A percentile compares a stretch with the other conserved stretches of the same genome.
Evolutionary conservation across 805 yeast species (phyloP).

Genomic region (Yueomyces sinensis): DNA sequence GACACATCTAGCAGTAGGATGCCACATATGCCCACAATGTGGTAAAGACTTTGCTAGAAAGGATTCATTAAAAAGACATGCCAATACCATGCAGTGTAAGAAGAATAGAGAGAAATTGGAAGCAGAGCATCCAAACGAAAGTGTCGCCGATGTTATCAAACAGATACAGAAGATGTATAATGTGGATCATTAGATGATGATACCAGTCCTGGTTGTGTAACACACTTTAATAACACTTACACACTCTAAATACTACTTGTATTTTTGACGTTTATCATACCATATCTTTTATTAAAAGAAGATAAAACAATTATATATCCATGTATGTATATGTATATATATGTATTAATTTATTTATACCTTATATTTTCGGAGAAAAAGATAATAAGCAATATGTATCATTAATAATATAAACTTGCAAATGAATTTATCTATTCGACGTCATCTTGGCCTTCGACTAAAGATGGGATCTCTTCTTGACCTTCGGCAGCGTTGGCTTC

Average conservation of each 20-base stretch:
- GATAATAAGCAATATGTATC: too few relatives aligned
- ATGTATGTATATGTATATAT: too few relatives aligned
- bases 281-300: too few relatives aligned
- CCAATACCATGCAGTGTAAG: slow-evolving; percentile 61
- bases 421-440: slow-evolving; percentile 3
- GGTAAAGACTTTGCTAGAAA: slow-evolving; percentile 77
- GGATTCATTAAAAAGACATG: slow-evolving; percentile 69
- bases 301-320: too few relatives aligned
- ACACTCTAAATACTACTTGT: too few relatives aligned
- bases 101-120: slow-evolving; percentile 48
- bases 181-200: too few relatives aligned
- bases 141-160: background rate
- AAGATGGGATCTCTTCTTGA: slow-evolving; percentile 44
- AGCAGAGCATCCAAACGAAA: slow-evolving; percentile 4
- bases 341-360: too few relatives aligned
- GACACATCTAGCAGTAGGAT: slow-evolving; percentile 57
- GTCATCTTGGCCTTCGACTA: slow-evolving; percentile 48
- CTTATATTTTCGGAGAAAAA: too few relatives aligned
- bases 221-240: too few relatives aligned
- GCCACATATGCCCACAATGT: slow-evolving; percentile 62
- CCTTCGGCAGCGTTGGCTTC: slow-evolving; percentile 35
- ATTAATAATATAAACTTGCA: too few relatives aligned
- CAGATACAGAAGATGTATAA: background rate
- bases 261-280: too few relatives aligned
- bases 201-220: too few relatives aligned